A percentile compares a stretch with the other conserved stretches of the same genome.
Evolutionary conservation across 805 yeast species (phyloP).

Genomic region (Myxozyma mucilagina): DNA sequence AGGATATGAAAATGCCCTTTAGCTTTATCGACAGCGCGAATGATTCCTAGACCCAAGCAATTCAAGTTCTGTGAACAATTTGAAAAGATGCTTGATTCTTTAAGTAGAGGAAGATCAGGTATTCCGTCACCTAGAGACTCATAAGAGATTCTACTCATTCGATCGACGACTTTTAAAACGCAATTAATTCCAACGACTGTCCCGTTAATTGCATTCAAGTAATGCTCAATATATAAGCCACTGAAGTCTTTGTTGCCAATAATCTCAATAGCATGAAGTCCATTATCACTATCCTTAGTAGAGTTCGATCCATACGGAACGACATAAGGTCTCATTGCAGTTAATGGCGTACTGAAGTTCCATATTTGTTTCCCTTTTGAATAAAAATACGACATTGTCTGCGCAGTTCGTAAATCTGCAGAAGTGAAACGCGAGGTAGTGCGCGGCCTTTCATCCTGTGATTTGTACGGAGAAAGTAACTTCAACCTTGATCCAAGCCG

Average conservation of each 20-base stretch:
- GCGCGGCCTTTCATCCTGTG: not conserved
- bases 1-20: slow-evolving; percentile 11
- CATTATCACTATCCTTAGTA: slow-evolving; percentile 34
- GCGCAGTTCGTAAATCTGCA: slow-evolving; percentile 35
- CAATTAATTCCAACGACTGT: slow-evolving; percentile 39
- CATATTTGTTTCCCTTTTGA: slow-evolving; percentile 6
- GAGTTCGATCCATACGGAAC: slow-evolving; percentile 28
- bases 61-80: not conserved
- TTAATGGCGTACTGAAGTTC: slow-evolving; percentile 38
- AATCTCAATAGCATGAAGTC: slow-evolving; percentile 36
- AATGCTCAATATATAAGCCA: slow-evolving; percentile 35
- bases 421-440: slow-evolving; percentile 7
- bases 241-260: slow-evolving; percentile 24
- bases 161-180: slow-evolving; percentile 2
- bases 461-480: not conserved
- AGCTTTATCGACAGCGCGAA: slow-evolving; percentile 19
- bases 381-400: slow-evolving; percentile 38
- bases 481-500: slow-evolving; percentile 8
- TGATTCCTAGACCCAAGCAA: slow-evolving; percentile 24
- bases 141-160: not conserved
- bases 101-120: slow-evolving; percentile 1
- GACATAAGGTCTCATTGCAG: slow-evolving; percentile 39
- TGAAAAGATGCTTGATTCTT: not conserved
- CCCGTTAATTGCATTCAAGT: slow-evolving; percentile 38
- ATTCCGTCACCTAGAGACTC: not conserved